Evolutionary conservation across 208 protist genomes (phyloP).

Genomic region (Trichomonas vaginalis): DNA sequence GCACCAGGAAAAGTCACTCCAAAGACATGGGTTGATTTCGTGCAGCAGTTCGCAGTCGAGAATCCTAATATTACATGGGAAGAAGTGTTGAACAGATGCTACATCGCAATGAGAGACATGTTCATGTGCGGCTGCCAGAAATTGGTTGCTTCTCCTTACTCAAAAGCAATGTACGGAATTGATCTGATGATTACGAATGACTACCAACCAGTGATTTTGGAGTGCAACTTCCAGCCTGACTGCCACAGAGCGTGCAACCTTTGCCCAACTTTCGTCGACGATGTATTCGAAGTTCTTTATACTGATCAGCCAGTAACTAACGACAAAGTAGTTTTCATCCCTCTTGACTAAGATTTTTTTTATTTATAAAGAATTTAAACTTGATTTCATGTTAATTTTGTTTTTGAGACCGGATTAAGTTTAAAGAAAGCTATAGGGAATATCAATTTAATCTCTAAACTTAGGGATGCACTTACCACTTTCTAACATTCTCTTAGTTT

Average conservation of each 20-base stretch:
- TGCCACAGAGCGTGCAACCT: background rate
- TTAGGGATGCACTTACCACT: too few species aligned
- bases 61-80: background rate
- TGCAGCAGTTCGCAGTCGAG: background rate
- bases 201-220: background rate
- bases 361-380: too few species aligned
- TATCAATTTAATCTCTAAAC: too few species aligned
- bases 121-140: background rate
- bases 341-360: too few species aligned
- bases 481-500: too few species aligned
- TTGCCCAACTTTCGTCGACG: background rate
- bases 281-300: background rate
- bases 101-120: background rate
- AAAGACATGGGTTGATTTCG: background rate
- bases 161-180: conserved; percentile 4
- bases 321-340: background rate
- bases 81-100: background rate
- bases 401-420: too few species aligned
- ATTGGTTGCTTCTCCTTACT: background rate
- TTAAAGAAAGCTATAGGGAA: too few species aligned
- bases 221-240: conserved; percentile 11
- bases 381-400: too few species aligned
- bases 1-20: background rate
- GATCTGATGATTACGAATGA: background rate
- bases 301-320: background rate